phyloP scores from a whole-genome alignment of 2,329 filamentous ascomycete species.

The Acephala macrosclerotiorum region DNA sequence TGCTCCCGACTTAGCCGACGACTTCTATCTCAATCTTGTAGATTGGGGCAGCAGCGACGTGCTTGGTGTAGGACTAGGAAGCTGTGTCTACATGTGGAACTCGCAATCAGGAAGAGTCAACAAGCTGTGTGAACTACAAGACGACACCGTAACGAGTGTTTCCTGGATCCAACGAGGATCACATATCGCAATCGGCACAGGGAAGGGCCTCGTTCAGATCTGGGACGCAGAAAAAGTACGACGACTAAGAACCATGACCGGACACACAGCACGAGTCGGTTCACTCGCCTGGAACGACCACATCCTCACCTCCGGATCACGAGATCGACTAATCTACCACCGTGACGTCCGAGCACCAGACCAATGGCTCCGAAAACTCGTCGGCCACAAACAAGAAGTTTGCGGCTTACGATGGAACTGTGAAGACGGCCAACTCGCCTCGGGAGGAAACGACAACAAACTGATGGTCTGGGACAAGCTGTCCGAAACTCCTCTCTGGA shows the following conservation, averaged over 20 bases:
- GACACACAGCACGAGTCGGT: conserved; percentile 91
- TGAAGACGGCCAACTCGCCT: conserved; percentile 92
- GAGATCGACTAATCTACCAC: conserved; percentile 93
- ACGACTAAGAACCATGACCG: conserved; percentile 92
- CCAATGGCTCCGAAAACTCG: conserved; percentile 85
- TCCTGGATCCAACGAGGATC: conserved; percentile 99
- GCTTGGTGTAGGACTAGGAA: conserved; percentile 88
- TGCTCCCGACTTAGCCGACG: conserved; percentile 93
- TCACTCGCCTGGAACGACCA: conserved; percentile 98
- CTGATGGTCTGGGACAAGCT: conserved; percentile 98
- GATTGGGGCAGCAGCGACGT: conserved; percentile 98
- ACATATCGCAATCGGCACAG: conserved; percentile 93
- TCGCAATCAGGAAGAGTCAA: conserved; percentile 89
- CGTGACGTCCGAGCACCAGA: conserved; percentile 93
- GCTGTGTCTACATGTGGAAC: conserved; percentile 98
- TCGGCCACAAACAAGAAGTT: conserved; percentile 97
- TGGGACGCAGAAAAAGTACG: conserved; percentile 93
- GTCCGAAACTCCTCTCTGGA: conserved; percentile 89
- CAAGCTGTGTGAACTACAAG: conserved; percentile 89
- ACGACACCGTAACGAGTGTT: conserved; percentile 95
- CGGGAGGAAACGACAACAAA: conserved; percentile 98
- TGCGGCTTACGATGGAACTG: conserved; percentile 98
- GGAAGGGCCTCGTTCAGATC: conserved; percentile 93
- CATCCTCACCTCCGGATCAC: conserved; percentile 92
- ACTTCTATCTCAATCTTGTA: conserved; percentile 97